Percentiles rank a stretch among this genome's conserved stretches.
Evolutionary conservation across 495 filamentous ascomycete species (phyloP).

Genomic region (Clohesyomyces aquaticus): DNA sequence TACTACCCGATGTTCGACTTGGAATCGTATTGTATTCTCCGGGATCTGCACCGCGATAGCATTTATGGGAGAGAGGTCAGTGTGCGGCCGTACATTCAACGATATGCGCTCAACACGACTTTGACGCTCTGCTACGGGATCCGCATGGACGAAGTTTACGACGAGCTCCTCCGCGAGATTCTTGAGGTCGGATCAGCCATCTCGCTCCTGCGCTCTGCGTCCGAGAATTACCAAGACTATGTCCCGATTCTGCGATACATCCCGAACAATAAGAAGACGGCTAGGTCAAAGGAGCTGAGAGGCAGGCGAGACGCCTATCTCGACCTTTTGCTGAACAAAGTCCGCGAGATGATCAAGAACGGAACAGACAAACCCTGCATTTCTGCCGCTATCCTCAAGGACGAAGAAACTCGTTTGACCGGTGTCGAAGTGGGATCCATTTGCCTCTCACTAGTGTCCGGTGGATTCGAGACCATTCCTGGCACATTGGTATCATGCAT

Average conservation of each 20-base stretch:
- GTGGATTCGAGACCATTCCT: slow-evolving; percentile 58
- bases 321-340: slow-evolving; percentile 53
- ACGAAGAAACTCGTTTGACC: slow-evolving; percentile 54
- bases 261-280: slow-evolving; percentile 56
- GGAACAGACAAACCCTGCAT: slow-evolving; percentile 60
- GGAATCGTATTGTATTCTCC: slow-evolving; percentile 55
- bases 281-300: slow-evolving; percentile 52
- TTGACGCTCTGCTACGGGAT: slow-evolving; percentile 60
- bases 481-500: slow-evolving; percentile 55
- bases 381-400: slow-evolving; percentile 56
- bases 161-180: slow-evolving; percentile 56
- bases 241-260: slow-evolving; percentile 54
- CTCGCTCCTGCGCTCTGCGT: slow-evolving; percentile 54
- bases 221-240: slow-evolving; percentile 59
- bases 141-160: slow-evolving; percentile 58
- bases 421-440: slow-evolving; percentile 57
- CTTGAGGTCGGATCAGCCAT: slow-evolving; percentile 56
- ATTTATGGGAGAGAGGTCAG: slow-evolving; percentile 49
- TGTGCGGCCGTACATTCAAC: slow-evolving; percentile 53
- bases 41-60: slow-evolving; percentile 53
- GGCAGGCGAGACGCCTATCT: slow-evolving; percentile 54
- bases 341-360: slow-evolving; percentile 54
- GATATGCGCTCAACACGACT: slow-evolving; percentile 57
- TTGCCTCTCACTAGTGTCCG: slow-evolving; percentile 56
- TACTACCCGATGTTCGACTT: slow-evolving; percentile 59